Evolutionary conservation across 164 flowering plant genomes (phyloP).

Genomic region (Vitis rotundifolia): DNA sequence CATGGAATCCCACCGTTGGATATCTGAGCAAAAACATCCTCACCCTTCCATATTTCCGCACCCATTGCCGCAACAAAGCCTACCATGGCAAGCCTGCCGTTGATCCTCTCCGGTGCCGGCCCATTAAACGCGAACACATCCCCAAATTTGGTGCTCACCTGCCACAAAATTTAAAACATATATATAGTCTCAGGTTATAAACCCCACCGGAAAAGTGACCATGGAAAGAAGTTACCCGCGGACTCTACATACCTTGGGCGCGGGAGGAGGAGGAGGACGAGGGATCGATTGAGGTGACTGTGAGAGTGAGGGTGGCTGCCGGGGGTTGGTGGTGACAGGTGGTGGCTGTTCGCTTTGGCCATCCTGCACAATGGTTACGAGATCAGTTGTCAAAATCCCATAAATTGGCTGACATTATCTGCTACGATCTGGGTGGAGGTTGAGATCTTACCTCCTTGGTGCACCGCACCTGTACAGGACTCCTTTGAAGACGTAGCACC

Average conservation of each 20-base stretch:
- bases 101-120: constrained; percentile 89
- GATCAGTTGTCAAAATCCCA: neutral
- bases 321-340: neutral
- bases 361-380: constrained; percentile 1
- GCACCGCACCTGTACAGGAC: constrained; percentile 13
- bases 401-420: neutral
- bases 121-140: constrained; percentile 79
- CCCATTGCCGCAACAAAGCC: constrained; percentile 82
- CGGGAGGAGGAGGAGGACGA: neutral
- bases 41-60: constrained; percentile 61
- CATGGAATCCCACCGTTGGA: constrained; percentile 60
- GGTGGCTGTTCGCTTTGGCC: neutral
- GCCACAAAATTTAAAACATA: neutral
- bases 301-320: neutral
- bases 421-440: neutral
- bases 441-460: constrained; percentile 19
- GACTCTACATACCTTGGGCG: neutral
- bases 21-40: constrained; percentile 59
- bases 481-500: constrained; percentile 8
- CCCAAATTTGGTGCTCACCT: constrained; percentile 57
- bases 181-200: too few relatives aligned
- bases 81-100: constrained; percentile 87
- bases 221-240: too few relatives aligned
- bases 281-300: neutral
- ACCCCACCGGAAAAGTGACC: too few relatives aligned